Evolutionary conservation across 2,329 filamentous ascomycete species (phyloP).

Genomic region (Colletotrichum tropicicola): DNA sequence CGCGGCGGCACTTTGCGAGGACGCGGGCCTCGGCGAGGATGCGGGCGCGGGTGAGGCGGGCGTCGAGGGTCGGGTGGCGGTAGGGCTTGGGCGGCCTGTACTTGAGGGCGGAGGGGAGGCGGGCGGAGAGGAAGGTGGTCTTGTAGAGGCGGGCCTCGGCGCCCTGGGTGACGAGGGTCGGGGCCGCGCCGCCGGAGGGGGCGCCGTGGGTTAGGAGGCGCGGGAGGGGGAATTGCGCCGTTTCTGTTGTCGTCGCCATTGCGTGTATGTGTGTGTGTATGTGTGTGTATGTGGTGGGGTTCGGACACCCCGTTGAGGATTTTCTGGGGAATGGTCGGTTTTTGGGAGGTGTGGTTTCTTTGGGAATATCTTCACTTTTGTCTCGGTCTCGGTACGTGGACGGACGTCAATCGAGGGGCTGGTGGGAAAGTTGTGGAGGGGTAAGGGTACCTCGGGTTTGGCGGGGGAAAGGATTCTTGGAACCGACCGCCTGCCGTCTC

Average conservation of each 20-base stretch:
- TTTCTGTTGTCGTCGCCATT: background rate
- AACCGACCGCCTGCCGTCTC: background rate
- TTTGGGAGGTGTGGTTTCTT: background rate
- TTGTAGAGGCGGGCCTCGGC: conserved; percentile 95
- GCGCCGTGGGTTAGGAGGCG: conserved; percentile 70
- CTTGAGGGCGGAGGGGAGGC: conserved; percentile 82
- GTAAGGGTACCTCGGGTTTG: background rate
- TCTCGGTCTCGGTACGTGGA: background rate
- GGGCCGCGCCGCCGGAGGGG: too few relatives aligned
- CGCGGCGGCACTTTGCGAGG: conserved; percentile 78
- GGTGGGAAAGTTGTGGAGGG: background rate
- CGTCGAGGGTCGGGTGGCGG: conserved; percentile 89
- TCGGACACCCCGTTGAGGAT: background rate
- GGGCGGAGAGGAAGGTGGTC: conserved; percentile 78
- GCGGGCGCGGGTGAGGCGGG: conserved; percentile 84
- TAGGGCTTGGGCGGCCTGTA: conserved; percentile 92
- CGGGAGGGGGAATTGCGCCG: conserved; percentile 61
- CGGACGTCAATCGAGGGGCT: background rate
- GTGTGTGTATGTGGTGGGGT: too few relatives aligned
- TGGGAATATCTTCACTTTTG: conserved; percentile 28
- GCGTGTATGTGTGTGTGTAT: too few relatives aligned
- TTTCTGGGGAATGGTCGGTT: background rate
- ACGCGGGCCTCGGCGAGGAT: conserved; percentile 91
- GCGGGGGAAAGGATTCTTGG: background rate
- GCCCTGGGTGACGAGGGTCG: conserved; percentile 86